Evolutionary conservation across 805 yeast genomes (phyloP).

Genomic region (Saccharomycopsis selenospora): DNA sequence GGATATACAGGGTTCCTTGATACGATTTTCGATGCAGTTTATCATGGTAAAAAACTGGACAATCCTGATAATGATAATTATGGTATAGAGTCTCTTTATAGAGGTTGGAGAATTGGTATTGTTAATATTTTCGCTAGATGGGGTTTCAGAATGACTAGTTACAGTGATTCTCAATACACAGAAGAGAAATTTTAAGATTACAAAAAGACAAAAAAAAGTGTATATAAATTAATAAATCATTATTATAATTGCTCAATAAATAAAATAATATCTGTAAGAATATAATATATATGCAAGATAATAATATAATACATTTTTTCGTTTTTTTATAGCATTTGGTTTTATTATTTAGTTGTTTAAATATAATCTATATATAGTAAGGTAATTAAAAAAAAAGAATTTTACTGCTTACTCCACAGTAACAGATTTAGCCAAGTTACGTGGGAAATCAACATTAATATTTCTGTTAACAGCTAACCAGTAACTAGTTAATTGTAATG

Average conservation of each 20-base stretch:
- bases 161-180: slow-evolving; percentile 11
- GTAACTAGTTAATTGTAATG: slow-evolving; percentile 91
- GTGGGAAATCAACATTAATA: slow-evolving; percentile 95
- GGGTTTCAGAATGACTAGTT: slow-evolving; percentile 49
- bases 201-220: neutral
- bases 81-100: slow-evolving; percentile 51
- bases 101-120: slow-evolving; percentile 90
- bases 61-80: slow-evolving; percentile 33
- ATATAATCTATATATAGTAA: too few relatives aligned
- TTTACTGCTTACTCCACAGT: slow-evolving; percentile 73
- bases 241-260: too few relatives aligned
- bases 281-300: too few relatives aligned
- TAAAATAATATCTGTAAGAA: too few relatives aligned
- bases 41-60: slow-evolving; percentile 16
- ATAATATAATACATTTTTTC: too few relatives aligned
- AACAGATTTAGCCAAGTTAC: slow-evolving; percentile 96
- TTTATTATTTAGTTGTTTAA: too few relatives aligned
- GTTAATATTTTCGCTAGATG: slow-evolving; percentile 75
- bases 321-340: too few relatives aligned
- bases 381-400: neutral
- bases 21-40: slow-evolving; percentile 41
- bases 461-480: slow-evolving; percentile 95
- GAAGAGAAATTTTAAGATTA: slow-evolving; percentile 16
- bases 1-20: slow-evolving; percentile 49
- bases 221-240: too few relatives aligned